These are phyloP conservation scores for Suillus decipiens DNA, from an alignment of 768 basidiomycete species.

Conservation along the genomic window DNA sequence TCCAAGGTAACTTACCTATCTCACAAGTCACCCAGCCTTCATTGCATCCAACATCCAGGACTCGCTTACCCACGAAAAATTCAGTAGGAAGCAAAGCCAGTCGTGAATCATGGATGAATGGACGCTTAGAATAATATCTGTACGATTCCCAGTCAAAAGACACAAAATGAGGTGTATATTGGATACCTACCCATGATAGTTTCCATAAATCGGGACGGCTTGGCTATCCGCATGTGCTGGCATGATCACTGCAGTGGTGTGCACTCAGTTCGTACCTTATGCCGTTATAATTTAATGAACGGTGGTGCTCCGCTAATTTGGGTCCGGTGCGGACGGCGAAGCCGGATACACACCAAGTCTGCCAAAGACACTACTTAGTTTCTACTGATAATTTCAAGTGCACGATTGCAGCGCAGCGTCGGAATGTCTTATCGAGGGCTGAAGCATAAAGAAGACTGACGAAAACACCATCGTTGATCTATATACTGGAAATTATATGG, in stretches of 20 bases:
- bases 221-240: not conserved
- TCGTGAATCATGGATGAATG: constrained; percentile 59
- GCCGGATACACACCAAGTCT: too few relatives aligned
- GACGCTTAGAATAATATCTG: constrained; percentile 81
- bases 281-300: not conserved
- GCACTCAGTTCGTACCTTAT: not conserved
- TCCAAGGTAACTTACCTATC: constrained; percentile 54
- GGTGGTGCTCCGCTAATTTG: not conserved
- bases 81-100: constrained; percentile 57
- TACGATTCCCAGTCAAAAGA: constrained; percentile 3
- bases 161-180: not conserved
- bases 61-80: constrained; percentile 55
- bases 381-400: too few relatives aligned
- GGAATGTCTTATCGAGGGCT: too few relatives aligned
- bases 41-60: constrained; percentile 88
- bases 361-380: too few relatives aligned
- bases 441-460: too few relatives aligned
- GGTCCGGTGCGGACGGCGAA: not conserved
- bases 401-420: too few relatives aligned
- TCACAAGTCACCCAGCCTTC: constrained; percentile 85
- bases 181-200: constrained; percentile 63
- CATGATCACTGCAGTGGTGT: not conserved
- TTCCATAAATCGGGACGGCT: constrained; percentile 58
- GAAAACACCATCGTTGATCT: too few relatives aligned
- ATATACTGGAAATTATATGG: too few relatives aligned